phyloP scores from a whole-genome alignment of 345 rosid genomes.

The Laguncularia racemosa region DNA sequence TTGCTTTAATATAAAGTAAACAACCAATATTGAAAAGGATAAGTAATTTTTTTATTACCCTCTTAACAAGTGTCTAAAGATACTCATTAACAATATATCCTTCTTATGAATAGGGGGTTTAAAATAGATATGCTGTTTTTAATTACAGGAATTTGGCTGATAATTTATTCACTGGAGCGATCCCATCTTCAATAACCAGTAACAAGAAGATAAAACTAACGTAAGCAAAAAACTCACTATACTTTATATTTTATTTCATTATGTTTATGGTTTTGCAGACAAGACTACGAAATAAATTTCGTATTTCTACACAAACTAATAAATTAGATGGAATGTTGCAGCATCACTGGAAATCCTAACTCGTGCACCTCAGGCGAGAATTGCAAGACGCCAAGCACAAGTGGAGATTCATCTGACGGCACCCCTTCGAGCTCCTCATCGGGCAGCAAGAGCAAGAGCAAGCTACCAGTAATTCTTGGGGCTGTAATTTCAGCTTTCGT shows the following conservation, averaged over 20 bases:
- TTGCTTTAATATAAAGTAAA: constrained; percentile 8
- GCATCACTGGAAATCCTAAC: constrained; percentile 29
- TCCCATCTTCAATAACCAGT: constrained; percentile 28
- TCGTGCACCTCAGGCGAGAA: constrained; percentile 30
- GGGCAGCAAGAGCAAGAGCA: constrained; percentile 20
- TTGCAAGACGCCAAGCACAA: constrained; percentile 11
- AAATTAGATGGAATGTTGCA: background rate
- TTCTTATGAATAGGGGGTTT: background rate
- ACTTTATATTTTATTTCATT: background rate
- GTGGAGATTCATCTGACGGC: background rate
- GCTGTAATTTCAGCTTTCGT: constrained; percentile 24
- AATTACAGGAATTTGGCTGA: constrained; percentile 24
- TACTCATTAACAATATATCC: too few species aligned
- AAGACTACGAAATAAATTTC: too few species aligned
- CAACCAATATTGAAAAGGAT: background rate
- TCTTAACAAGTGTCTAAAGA: too few species aligned
- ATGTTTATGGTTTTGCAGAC: background rate
- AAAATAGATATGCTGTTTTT: background rate
- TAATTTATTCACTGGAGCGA: constrained; percentile 18
- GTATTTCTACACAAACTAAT: too few species aligned
- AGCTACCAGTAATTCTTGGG: constrained; percentile 32
- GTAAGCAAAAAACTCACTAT: constrained; percentile 13
- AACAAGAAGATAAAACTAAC: constrained; percentile 21
- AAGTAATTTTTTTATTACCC: too few species aligned
- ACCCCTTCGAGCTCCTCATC: background rate